Conservation (phyloP, 2,329 filamentous ascomycete species). For the Botrytis aclada region DNA sequence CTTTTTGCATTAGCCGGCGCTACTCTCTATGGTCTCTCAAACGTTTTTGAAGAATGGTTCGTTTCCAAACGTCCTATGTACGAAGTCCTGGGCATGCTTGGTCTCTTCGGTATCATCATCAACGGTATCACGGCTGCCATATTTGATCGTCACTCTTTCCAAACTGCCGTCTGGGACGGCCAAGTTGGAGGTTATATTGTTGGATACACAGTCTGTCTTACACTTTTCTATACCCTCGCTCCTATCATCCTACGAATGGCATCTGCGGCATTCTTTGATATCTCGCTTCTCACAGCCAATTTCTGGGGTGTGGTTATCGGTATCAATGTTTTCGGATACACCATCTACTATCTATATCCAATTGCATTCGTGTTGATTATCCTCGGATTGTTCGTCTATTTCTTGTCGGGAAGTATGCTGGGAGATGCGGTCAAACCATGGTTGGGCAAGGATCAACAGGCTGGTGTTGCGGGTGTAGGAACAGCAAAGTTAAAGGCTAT, state of each 20-base stretch:
- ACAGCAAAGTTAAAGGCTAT: conserved; percentile 78
- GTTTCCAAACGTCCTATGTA: conserved; percentile 84
- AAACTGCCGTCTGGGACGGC: conserved; percentile 60
- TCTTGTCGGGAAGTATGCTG: conserved; percentile 74
- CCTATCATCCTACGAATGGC: conserved; percentile 87
- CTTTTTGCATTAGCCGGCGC: conserved; percentile 87
- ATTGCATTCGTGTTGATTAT: conserved; percentile 94
- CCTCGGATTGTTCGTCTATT: conserved; percentile 81
- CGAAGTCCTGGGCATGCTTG: conserved; percentile 89
- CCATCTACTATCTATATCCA: conserved; percentile 87
- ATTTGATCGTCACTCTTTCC: conserved; percentile 78
- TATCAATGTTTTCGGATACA: conserved; percentile 75
- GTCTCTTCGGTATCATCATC: conserved; percentile 83
- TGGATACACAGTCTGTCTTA: conserved; percentile 84
- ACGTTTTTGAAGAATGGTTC: conserved; percentile 92
- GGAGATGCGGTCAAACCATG: conserved; percentile 94
- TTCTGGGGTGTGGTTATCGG: conserved; percentile 98
- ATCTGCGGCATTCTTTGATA: conserved; percentile 93
- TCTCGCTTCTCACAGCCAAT: conserved; percentile 87
- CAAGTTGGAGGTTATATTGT: conserved; percentile 75
- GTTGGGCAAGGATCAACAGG: conserved; percentile 83
- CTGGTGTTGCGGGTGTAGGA: conserved; percentile 73
- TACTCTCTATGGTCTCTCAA: conserved; percentile 85
- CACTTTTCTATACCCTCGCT: conserved; percentile 82
- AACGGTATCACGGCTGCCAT: conserved; percentile 88